Evolutionary conservation across 371 early-diverging fungal genomes (phyloP).

Genomic region (Actinomortierella ambigua): DNA sequence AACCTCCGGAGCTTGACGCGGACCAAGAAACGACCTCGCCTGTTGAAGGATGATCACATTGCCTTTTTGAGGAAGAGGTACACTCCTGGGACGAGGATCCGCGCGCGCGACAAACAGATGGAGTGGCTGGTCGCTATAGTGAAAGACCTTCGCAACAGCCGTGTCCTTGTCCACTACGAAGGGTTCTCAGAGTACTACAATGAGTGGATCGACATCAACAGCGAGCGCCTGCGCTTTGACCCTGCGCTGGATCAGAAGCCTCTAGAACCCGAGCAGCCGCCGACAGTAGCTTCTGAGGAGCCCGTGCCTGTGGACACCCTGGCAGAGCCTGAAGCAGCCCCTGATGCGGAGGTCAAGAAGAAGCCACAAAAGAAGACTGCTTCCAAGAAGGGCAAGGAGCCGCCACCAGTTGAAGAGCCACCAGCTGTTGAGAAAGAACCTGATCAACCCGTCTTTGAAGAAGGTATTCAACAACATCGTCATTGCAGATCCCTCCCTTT

Average conservation of each 20-base stretch:
- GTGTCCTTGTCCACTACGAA: slow-evolving; percentile 53
- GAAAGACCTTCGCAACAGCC: slow-evolving; percentile 35
- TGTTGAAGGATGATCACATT: slow-evolving; percentile 22
- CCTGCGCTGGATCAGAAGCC: slow-evolving; percentile 21
- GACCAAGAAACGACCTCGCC: slow-evolving; percentile 11
- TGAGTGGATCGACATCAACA: slow-evolving; percentile 57
- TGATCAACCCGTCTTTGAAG: no score
- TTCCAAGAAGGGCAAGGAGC: not conserved
- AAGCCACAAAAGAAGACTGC: not conserved
- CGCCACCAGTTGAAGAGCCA: no score
- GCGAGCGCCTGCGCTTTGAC: slow-evolving; percentile 31
- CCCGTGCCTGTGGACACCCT: not conserved
- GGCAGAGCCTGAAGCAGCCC: not conserved
- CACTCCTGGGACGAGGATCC: slow-evolving; percentile 40
- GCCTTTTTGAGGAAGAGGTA: slow-evolving; percentile 14
- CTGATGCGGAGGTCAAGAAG: slow-evolving; percentile 25
- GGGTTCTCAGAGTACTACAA: slow-evolving; percentile 51
- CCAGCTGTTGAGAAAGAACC: not conserved
- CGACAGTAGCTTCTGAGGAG: slow-evolving; percentile 16
- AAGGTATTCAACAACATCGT: no score
- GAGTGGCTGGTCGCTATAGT: slow-evolving; percentile 48
- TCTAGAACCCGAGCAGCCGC: slow-evolving; percentile 1
- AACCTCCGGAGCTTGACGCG: slow-evolving; percentile 22
- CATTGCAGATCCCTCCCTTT: no score
- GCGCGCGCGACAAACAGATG: slow-evolving; percentile 34